These are phyloP conservation scores for Blastobotrys attinorum DNA, from an alignment of 805 yeast species.

Conservation along the genomic window DNA sequence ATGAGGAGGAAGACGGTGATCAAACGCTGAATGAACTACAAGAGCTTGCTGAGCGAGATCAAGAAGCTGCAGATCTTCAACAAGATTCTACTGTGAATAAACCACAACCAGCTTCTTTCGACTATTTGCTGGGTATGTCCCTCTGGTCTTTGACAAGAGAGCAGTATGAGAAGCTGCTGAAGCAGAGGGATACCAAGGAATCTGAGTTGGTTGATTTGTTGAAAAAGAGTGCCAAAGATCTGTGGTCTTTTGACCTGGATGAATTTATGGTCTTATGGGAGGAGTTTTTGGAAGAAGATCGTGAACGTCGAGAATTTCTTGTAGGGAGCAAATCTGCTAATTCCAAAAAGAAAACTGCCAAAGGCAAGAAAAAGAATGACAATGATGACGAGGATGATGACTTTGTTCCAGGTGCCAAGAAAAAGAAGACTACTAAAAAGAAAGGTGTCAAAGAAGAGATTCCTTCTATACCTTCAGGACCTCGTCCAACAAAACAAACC, in stretches of 20 bases:
- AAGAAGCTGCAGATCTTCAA: constrained; percentile 27
- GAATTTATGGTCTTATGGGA: constrained; percentile 61
- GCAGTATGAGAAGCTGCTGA: constrained; percentile 70
- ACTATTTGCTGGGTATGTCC: constrained; percentile 84
- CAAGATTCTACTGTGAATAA: constrained; percentile 26
- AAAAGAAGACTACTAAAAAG: constrained; percentile 6
- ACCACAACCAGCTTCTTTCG: constrained; percentile 60
- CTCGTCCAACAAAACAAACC: neutral
- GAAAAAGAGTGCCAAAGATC: constrained; percentile 67
- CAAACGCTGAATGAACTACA: constrained; percentile 14
- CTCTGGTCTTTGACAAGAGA: constrained; percentile 91
- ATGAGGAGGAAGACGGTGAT: constrained; percentile 22
- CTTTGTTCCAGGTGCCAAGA: constrained; percentile 14
- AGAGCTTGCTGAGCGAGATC: constrained; percentile 33
- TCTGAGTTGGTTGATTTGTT: constrained; percentile 59
- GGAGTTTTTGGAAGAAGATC: constrained; percentile 58
- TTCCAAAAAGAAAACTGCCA: constrained; percentile 34
- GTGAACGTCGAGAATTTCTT: constrained; percentile 45
- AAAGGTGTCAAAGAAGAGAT: constrained; percentile 1
- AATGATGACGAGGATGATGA: constrained; percentile 28
- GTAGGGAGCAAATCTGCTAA: constrained; percentile 26
- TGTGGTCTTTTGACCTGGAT: constrained; percentile 82
- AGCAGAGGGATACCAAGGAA: constrained; percentile 67
- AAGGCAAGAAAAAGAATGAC: constrained; percentile 20
- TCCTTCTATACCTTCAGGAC: neutral